Evolutionary conservation across 768 basidiomycete species (phyloP).

Genomic region (Pluteus cervinus): DNA sequence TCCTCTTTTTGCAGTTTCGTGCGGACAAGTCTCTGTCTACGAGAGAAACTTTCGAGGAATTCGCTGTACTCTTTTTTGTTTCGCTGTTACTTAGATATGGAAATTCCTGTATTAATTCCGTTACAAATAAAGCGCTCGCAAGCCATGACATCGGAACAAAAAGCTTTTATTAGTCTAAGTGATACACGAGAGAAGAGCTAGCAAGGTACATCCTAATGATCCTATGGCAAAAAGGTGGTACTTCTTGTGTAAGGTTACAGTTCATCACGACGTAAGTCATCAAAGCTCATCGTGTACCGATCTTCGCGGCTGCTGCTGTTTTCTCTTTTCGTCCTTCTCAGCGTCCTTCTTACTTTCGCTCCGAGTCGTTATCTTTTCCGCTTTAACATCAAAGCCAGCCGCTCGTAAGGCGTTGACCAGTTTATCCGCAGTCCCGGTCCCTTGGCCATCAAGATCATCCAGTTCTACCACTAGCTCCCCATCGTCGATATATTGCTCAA

Average conservation of each 20-base stretch:
- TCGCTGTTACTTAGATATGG: no score
- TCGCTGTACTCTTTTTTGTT: no score
- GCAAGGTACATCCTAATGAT: no score
- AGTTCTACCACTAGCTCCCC: constrained; percentile 39
- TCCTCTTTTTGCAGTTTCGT: no score
- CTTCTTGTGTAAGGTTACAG: constrained; percentile 4
- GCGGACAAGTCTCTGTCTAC: no score
- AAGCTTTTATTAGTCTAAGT: no score
- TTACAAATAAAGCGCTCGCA: no score
- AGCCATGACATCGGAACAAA: no score
- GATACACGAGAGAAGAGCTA: no score
- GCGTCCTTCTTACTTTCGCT: not conserved
- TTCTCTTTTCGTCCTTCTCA: constrained; percentile 5
- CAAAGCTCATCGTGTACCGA: constrained; percentile 1
- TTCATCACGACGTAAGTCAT: constrained; percentile 9
- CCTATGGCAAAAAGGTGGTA: no score
- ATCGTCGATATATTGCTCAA: constrained; percentile 3
- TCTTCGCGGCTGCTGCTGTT: constrained; percentile 7
- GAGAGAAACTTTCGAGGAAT: no score
- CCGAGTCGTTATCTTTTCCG: constrained; percentile 14
- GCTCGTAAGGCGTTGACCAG: constrained; percentile 47
- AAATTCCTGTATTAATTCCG: no score
- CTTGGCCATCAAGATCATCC: constrained; percentile 34
- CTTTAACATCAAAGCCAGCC: constrained; percentile 45
- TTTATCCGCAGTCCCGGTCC: constrained; percentile 33